These are phyloP conservation scores for Stylonectria norvegica DNA, from an alignment of 2,329 filamentous ascomycete genomes.

Conservation along the genomic window DNA sequence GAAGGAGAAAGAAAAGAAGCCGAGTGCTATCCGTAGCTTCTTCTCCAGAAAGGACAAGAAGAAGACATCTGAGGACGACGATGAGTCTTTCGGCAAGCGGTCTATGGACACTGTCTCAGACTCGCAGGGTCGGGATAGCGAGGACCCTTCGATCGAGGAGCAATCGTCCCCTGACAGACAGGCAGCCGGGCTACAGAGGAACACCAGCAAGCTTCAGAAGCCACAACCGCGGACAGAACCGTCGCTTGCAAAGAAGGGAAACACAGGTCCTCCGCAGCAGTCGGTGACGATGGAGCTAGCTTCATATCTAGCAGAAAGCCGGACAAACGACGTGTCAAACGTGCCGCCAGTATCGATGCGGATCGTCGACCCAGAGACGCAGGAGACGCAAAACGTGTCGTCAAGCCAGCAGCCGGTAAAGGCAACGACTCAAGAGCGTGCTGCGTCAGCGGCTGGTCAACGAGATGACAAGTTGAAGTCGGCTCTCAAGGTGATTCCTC, in stretches of 20 bases:
- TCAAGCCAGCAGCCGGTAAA: conserved; percentile 29
- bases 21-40: conserved; percentile 55
- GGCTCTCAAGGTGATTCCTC: conserved; percentile 19
- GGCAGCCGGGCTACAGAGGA: too few species aligned
- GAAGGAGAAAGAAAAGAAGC: conserved; percentile 67
- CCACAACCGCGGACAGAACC: conserved; percentile 51
- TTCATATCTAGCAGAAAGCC: conserved; percentile 42
- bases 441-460: conserved; percentile 33
- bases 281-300: conserved; percentile 39
- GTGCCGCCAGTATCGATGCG: conserved; percentile 57
- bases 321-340: conserved; percentile 52
- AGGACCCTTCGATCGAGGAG: conserved; percentile 40
- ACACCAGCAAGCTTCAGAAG: conserved; percentile 69
- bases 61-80: conserved; percentile 53
- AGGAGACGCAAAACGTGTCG: conserved; percentile 38
- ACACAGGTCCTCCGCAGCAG: conserved; percentile 27
- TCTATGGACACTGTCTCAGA: conserved; percentile 55
- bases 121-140: conserved; percentile 38
- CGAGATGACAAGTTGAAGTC: conserved; percentile 36
- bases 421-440: conserved; percentile 30
- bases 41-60: conserved; percentile 63
- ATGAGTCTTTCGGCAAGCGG: conserved; percentile 59
- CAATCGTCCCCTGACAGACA: conserved; percentile 47
- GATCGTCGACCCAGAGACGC: conserved; percentile 53
- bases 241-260: conserved; percentile 42